Base-by-base conservation (phyloP, 2,329 filamentous ascomycete genomes). In the Colletotrichum sp. region DNA sequence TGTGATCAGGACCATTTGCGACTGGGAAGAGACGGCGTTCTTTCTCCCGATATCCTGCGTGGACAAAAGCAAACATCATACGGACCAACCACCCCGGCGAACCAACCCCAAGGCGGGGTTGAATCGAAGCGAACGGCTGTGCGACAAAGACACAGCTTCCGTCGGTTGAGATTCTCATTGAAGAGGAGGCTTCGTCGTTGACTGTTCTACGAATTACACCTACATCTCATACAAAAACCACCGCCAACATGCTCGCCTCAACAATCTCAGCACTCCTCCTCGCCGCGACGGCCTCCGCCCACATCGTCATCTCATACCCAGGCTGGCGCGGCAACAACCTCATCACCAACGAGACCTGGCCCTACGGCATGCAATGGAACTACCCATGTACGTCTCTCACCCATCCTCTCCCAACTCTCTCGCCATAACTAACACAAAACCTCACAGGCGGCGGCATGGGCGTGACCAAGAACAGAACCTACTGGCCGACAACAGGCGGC, bases 361-460 rank as follows among this genome's bases (percentile, higher is more conserved):
- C 96, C 3, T 98, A 95, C 79, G 96, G 96, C 86, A 96, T 97
- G 95, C 94, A 98, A 87, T 98, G 96, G 96, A 92, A 93, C 84
- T 98, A 98, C 88, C 96, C 96, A 85, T 98, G 96, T 98, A 88
- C 87, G 95, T 88, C 21, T 28, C 68, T 67, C 64, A 73, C 44
- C 36, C 13, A n/a, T 28, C 26, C 52, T 28, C 18, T 28, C 26
- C 36, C 55, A 73, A 64, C 71, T 26, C 65, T 71, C 64, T 76
- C 34, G 21, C 36, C 24, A 15, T 0, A 15, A 39, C 63, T 59
- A 32, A 72, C 73, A 81, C 34, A 79, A 77, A 68, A 39, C 62
- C 9, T 15, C 21, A 13, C 81, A 98, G 96, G 96, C 83, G 97
- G 97, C 75, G 97, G 97, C 77, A 92, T 96, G 87, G 88, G 89